Percentiles rank a stretch among this genome's conserved stretches.
Conservation (phyloP, 139 green algal species). For the Closterium sp. region DNA sequence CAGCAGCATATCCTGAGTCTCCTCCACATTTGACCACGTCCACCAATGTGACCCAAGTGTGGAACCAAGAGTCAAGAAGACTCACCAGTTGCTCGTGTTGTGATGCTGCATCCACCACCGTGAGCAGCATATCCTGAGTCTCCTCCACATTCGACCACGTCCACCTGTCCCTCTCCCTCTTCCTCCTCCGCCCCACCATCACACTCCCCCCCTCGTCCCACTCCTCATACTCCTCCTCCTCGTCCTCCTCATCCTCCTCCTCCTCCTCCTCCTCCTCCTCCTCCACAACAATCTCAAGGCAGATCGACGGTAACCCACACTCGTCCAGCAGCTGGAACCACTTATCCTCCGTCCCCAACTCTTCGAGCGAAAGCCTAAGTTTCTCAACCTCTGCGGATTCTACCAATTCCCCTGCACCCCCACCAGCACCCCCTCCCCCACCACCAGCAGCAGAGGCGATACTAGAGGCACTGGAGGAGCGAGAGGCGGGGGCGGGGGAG, state of each 20-base stretch:
- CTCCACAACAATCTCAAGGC: neutral
- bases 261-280: neutral
- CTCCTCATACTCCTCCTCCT: neutral
- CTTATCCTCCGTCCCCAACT: conserved; percentile 16
- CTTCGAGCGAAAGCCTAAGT: conserved; percentile 7
- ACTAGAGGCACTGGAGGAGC: neutral
- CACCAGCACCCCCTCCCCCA: neutral
- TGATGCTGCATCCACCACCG: conserved; percentile 17
- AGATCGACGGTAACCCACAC: conserved; percentile 17
- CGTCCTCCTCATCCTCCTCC: conserved; percentile 4
- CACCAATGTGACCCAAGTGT: neutral
- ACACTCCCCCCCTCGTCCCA: neutral
- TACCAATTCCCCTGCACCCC: neutral
- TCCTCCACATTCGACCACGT: conserved; percentile 12
- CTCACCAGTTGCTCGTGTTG: conserved; percentile 33
- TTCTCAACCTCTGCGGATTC: neutral
- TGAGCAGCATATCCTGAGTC: conserved; percentile 12
- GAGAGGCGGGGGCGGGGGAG: conserved; percentile 10
- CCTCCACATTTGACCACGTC: conserved; percentile 1
- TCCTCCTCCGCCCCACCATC: neutral
- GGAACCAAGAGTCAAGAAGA: too few relatives aligned
- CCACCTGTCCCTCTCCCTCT: conserved; percentile 3
- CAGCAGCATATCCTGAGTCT: conserved; percentile 18
- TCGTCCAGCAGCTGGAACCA: conserved; percentile 11
- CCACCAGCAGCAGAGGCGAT: too few relatives aligned